Percentiles rank a stretch among this genome's conserved stretches.
These are phyloP conservation scores for Fibroporia radiculosa DNA, from an alignment of 768 basidiomycete species.

Conservation along the genomic window DNA sequence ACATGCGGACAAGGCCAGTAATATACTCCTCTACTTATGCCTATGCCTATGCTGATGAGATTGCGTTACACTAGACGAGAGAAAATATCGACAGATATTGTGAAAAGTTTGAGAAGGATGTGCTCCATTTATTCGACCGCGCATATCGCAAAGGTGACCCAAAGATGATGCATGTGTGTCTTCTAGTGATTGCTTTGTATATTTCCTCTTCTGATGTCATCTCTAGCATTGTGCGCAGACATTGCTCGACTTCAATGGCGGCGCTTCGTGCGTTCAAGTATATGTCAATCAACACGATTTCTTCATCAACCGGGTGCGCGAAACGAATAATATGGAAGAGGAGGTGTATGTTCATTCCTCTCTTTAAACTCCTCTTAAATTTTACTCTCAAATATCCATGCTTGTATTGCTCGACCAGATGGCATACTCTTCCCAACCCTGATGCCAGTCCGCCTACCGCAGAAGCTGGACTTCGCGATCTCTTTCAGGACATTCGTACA, in stretches of 20 bases:
- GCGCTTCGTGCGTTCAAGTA: slow-evolving; percentile 92
- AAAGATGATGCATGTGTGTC: slow-evolving; percentile 93
- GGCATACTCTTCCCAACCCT: slow-evolving; percentile 76
- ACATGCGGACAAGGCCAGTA: slow-evolving; percentile 62
- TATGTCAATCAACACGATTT: slow-evolving; percentile 99
- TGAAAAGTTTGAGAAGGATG: slow-evolving; percentile 98
- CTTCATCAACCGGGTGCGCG: slow-evolving; percentile 90
- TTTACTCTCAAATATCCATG: too few species aligned
- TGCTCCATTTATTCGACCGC: slow-evolving; percentile 90
- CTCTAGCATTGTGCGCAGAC: slow-evolving; percentile 97
- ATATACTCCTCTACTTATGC: not conserved
- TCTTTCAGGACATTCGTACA: slow-evolving; percentile 80
- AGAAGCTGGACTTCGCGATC: slow-evolving; percentile 70
- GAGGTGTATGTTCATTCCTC: slow-evolving; percentile 37
- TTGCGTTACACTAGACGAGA: slow-evolving; percentile 47
- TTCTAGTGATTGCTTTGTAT: not conserved
- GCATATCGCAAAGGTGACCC: slow-evolving; percentile 97
- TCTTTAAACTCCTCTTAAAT: too few species aligned
- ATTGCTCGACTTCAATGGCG: slow-evolving; percentile 95
- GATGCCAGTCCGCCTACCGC: slow-evolving; percentile 65
- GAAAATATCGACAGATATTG: slow-evolving; percentile 95
- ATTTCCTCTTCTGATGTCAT: slow-evolving; percentile 2
- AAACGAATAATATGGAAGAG: slow-evolving; percentile 47
- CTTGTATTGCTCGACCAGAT: slow-evolving; percentile 40
- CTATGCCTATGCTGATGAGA: not conserved